Conservation (phyloP, 208 protist genomes). For the Wallacemonas rigidus region DNA sequence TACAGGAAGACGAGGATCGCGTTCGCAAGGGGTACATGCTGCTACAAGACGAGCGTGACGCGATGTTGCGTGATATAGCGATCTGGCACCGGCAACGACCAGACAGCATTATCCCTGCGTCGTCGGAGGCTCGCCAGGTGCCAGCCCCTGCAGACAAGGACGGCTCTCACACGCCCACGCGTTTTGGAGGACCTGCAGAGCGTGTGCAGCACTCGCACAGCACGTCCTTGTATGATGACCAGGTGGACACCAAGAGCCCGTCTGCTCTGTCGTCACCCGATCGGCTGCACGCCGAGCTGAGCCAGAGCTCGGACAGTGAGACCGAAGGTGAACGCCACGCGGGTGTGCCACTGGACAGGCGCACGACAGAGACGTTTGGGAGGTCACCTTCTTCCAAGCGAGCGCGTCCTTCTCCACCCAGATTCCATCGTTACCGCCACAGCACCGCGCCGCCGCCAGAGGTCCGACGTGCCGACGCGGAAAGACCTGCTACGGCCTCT, state of each 20-base stretch:
- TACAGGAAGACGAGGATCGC: constrained; percentile 25
- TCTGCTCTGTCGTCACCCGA: too few species aligned
- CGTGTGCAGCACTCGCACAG: not conserved
- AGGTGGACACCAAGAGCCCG: too few species aligned
- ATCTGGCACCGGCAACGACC: constrained; percentile 7
- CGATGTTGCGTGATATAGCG: constrained; percentile 22
- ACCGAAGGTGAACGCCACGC: too few species aligned
- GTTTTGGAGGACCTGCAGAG: too few species aligned
- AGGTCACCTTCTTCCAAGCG: not conserved
- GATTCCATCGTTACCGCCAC: not conserved
- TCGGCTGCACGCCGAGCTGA: too few species aligned
- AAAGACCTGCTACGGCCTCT: too few species aligned
- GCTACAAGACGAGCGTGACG: constrained; percentile 26
- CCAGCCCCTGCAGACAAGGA: too few species aligned
- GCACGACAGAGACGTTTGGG: not conserved
- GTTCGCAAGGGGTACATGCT: constrained; percentile 22
- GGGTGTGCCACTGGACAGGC: not conserved
- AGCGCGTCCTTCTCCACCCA: not conserved
- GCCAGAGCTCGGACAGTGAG: too few species aligned
- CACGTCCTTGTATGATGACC: not conserved
- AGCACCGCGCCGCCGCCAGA: not conserved
- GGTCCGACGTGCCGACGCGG: not conserved
- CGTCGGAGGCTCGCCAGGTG: not conserved
- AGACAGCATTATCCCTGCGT: not conserved
- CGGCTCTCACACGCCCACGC: too few species aligned